Conservation (phyloP, 208 protist genomes). For the Blechomonas ayalai region DNA sequence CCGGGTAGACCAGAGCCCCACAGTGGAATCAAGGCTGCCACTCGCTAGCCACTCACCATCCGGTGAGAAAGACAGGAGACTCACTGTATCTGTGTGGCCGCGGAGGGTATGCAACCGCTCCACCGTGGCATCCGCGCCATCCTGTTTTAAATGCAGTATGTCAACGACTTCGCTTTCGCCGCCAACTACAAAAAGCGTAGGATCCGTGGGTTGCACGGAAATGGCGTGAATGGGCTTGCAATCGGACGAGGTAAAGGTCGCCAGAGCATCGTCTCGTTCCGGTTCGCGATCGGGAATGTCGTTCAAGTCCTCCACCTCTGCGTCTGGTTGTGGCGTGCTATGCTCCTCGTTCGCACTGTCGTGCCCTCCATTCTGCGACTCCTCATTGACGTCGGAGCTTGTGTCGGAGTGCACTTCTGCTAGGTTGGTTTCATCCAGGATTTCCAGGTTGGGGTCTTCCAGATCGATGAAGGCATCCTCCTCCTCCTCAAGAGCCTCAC, state of each 20-base stretch:
- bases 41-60: conserved; percentile 72
- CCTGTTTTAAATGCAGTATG: conserved; percentile 20
- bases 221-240: conserved; percentile 60
- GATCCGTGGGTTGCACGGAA: conserved; percentile 26
- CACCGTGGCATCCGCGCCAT: conserved; percentile 1
- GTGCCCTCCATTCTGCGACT: conserved; percentile 2
- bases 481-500: conserved; percentile 36
- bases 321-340: conserved; percentile 8
- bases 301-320: conserved; percentile 73
- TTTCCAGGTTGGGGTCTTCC: conserved; percentile 74
- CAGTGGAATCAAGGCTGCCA: conserved; percentile 58
- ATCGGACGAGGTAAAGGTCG: conserved; percentile 35
- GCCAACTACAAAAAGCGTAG: conserved; percentile 40
- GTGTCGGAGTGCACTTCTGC: conserved; percentile 10
- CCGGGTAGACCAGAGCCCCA: conserved; percentile 66
- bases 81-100: conserved; percentile 79
- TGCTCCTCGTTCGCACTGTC: conserved; percentile 4
- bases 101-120: conserved; percentile 24
- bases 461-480: conserved; percentile 77
- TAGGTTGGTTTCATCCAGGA: conserved; percentile 49
- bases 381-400: conserved; percentile 3
- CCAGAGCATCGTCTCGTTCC: conserved; percentile 71
- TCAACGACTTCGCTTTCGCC: conserved; percentile 77
- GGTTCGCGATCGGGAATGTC: conserved; percentile 64
- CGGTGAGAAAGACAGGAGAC: conserved; percentile 71